phyloP scores from a whole-genome alignment of 208 protist species.

The Acanthamoeba lenticulata region DNA sequence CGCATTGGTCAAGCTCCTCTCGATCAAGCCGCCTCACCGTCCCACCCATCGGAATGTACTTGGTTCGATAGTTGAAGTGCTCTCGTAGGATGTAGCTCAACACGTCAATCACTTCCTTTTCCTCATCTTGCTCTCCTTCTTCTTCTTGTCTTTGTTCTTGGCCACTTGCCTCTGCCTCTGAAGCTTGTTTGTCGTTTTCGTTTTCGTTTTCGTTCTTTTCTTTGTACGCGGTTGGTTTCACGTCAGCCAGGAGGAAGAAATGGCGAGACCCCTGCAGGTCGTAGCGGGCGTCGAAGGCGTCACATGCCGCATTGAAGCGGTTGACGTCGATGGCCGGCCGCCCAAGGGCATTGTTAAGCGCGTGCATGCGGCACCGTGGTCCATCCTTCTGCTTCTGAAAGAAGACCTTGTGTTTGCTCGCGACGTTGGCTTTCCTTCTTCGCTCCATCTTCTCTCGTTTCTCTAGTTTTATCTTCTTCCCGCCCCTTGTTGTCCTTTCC shows the following conservation, averaged over 20 bases:
- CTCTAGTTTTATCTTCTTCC: background rate
- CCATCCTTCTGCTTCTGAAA: constrained; percentile 35
- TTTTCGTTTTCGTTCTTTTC: background rate
- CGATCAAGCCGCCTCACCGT: background rate
- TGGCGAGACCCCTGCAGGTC: background rate
- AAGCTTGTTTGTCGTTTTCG: background rate
- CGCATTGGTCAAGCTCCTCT: background rate
- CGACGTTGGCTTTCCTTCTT: background rate
- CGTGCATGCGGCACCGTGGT: background rate
- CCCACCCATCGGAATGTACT: background rate
- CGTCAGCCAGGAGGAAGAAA: background rate
- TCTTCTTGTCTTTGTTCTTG: background rate
- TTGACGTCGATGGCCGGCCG: background rate
- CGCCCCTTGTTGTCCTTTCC: too few relatives aligned
- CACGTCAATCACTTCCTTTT: background rate
- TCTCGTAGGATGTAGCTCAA: background rate
- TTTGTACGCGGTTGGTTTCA: background rate
- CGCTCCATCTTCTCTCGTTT: background rate
- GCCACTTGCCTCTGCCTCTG: background rate
- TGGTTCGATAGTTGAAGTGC: background rate
- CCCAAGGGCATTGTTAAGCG: background rate
- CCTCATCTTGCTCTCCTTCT: background rate
- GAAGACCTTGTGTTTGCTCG: background rate
- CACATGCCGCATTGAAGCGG: background rate
- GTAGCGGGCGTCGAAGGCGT: background rate